A percentile compares a stretch with the other conserved stretches of the same genome.
These are phyloP conservation scores for Lentithecium fluviatile DNA, from an alignment of 495 filamentous ascomycete genomes.

Conservation along the genomic window DNA sequence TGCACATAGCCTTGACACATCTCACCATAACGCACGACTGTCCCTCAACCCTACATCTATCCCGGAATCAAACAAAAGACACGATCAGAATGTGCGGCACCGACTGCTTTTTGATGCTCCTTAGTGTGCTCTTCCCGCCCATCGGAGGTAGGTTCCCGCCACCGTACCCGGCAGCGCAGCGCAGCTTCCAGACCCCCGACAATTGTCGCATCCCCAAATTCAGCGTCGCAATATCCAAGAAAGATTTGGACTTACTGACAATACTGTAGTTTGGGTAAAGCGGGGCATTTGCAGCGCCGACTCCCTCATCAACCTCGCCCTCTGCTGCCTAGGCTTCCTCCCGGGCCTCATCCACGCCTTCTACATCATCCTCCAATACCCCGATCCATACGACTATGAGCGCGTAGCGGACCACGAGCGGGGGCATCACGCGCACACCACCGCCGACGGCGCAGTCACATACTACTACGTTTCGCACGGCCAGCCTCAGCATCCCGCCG, in stretches of 20 bases:
- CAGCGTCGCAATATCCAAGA: too few species aligned
- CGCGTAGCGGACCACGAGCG: constrained; percentile 52
- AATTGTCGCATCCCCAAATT: neutral
- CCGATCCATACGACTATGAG: constrained; percentile 70
- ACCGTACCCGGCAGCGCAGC: constrained; percentile 17
- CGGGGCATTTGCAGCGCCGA: constrained; percentile 89
- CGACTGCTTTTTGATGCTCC: constrained; percentile 83
- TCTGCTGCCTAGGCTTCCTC: constrained; percentile 83
- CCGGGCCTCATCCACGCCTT: constrained; percentile 92
- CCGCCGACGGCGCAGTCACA: constrained; percentile 39
- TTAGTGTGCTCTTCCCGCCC: constrained; percentile 92
- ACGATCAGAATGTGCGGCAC: constrained; percentile 62
- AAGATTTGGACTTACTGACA: constrained; percentile 26
- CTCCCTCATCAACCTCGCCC: constrained; percentile 90
- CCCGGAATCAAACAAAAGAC: neutral
- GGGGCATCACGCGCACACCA: constrained; percentile 25
- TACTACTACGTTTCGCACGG: constrained; percentile 50
- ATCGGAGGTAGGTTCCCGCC: constrained; percentile 67
- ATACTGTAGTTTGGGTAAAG: constrained; percentile 83
- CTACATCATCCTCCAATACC: constrained; percentile 95
- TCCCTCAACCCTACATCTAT: neutral
- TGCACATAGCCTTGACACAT: neutral
- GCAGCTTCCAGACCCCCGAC: constrained; percentile 24
- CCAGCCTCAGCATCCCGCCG: neutral
- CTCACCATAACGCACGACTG: neutral